A percentile compares a stretch with the other conserved stretches of the same genome.
phyloP scores from a whole-genome alignment of 2,329 filamentous ascomycete genomes.

The Fusarium transvaalense region DNA sequence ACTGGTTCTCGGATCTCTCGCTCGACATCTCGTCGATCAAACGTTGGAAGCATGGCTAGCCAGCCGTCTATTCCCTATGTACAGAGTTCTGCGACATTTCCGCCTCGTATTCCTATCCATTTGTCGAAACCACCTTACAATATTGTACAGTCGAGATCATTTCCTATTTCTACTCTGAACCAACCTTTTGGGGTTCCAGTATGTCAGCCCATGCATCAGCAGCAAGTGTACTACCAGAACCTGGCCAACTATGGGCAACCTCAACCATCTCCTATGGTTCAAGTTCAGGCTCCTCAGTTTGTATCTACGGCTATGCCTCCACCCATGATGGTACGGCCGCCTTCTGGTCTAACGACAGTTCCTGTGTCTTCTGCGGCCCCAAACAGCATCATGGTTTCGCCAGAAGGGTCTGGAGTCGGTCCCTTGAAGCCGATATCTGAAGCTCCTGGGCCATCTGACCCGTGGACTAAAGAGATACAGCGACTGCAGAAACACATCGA shows the following conservation, averaged over 20 bases:
- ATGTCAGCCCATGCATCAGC: slow-evolving; percentile 33
- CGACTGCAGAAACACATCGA: slow-evolving; percentile 49
- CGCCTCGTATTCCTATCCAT: slow-evolving; percentile 32
- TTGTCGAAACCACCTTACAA: slow-evolving; percentile 35
- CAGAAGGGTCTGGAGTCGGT: background rate
- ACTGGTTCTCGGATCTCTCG: slow-evolving; percentile 8
- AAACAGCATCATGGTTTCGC: background rate
- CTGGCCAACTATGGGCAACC: slow-evolving; percentile 37
- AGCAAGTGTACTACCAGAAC: slow-evolving; percentile 42
- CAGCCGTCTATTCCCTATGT: slow-evolving; percentile 34
- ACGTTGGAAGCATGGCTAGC: slow-evolving; percentile 7
- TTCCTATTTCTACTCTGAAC: slow-evolving; percentile 31
- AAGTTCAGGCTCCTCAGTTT: slow-evolving; percentile 28
- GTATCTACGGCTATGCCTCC: slow-evolving; percentile 1
- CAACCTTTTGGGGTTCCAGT: slow-evolving; percentile 27
- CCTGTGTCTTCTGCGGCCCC: background rate
- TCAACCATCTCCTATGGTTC: slow-evolving; percentile 18
- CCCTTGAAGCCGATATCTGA: background rate
- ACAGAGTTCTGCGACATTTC: slow-evolving; percentile 39
- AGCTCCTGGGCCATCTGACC: slow-evolving; percentile 1
- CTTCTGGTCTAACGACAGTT: background rate
- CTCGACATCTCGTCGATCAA: slow-evolving; percentile 30
- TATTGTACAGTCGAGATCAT: slow-evolving; percentile 24
- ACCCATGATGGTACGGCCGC: slow-evolving; percentile 3
- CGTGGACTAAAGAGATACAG: slow-evolving; percentile 42